Percentiles rank a stretch among this genome's conserved stretches.
Conservation (phyloP, 192 early-diverging fungal species). For the Backusella sp. region DNA sequence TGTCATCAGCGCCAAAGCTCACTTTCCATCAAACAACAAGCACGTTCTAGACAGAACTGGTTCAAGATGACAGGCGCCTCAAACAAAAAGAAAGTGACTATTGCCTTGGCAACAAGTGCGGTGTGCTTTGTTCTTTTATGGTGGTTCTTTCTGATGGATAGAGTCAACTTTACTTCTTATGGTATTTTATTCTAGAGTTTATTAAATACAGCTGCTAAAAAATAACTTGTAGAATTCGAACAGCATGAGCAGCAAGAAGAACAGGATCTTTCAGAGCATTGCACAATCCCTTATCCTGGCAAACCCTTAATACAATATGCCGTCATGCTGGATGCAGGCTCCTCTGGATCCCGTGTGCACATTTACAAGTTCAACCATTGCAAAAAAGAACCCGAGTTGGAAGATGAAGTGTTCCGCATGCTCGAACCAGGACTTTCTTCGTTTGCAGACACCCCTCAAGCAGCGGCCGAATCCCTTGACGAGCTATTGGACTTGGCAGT, state of each 20-base stretch:
- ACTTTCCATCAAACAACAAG: slow-evolving; percentile 14
- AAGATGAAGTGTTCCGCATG: slow-evolving; percentile 88
- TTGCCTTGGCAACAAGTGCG: background rate
- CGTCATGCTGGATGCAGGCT: slow-evolving; percentile 95
- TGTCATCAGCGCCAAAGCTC: slow-evolving; percentile 21
- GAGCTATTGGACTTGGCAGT: slow-evolving; percentile 75
- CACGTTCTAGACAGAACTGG: slow-evolving; percentile 5
- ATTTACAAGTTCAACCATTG: slow-evolving; percentile 97
- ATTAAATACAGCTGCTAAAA: background rate
- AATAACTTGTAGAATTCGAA: background rate
- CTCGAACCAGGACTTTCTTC: slow-evolving; percentile 82
- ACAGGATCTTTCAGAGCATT: slow-evolving; percentile 14
- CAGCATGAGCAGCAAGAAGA: background rate
- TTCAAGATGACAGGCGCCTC: slow-evolving; percentile 13
- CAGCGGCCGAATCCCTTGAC: slow-evolving; percentile 82
- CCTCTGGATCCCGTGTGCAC: slow-evolving; percentile 95
- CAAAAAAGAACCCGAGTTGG: slow-evolving; percentile 75
- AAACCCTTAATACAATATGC: slow-evolving; percentile 85
- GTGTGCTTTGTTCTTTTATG: background rate
- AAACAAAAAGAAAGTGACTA: slow-evolving; percentile 1
- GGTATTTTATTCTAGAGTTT: background rate
- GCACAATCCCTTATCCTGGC: slow-evolving; percentile 33
- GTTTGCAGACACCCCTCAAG: slow-evolving; percentile 65
- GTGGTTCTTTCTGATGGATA: background rate
- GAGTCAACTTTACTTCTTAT: background rate